Evolutionary conservation across 2,329 filamentous ascomycete genomes (phyloP).

Genomic region (Emergomyces orientalis): DNA sequence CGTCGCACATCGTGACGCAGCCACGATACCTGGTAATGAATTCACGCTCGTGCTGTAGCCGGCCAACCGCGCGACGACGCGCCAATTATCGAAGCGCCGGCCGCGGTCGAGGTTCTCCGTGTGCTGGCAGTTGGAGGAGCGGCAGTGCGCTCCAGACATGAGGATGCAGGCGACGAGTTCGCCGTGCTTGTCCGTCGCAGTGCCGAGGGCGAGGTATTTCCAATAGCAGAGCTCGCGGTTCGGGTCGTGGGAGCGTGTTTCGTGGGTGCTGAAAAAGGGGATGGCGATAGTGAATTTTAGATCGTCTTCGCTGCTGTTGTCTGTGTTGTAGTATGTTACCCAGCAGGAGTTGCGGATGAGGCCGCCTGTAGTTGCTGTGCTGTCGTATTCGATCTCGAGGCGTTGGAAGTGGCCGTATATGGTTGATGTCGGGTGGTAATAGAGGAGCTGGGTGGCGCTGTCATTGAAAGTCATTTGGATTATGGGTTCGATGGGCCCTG

Average conservation of each 20-base stretch:
- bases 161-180: conserved; percentile 33
- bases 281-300: conserved; percentile 31
- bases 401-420: conserved; percentile 30
- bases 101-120: conserved; percentile 32
- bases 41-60: conserved; percentile 28
- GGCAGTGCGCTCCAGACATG: conserved; percentile 26
- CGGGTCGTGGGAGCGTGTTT: conserved; percentile 13
- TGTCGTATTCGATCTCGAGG: conserved; percentile 15
- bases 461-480: conserved; percentile 31
- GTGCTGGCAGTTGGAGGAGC: conserved; percentile 25
- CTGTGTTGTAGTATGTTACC: neutral
- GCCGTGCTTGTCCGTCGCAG: conserved; percentile 24
- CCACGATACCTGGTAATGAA: conserved; percentile 32
- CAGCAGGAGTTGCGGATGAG: conserved; percentile 17
- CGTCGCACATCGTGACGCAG: conserved; percentile 28
- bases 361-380: conserved; percentile 9
- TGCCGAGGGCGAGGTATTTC: conserved; percentile 34
- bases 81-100: conserved; percentile 30
- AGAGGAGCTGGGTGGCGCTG: conserved; percentile 27
- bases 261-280: conserved; percentile 33
- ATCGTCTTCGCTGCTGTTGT: conserved; percentile 12
- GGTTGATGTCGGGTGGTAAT: conserved; percentile 25
- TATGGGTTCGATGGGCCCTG: conserved; percentile 15
- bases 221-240: conserved; percentile 25
- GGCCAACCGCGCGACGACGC: conserved; percentile 29